phyloP scores from a whole-genome alignment of 2,329 filamentous ascomycete species.

The Claviceps pazoutovae region DNA sequence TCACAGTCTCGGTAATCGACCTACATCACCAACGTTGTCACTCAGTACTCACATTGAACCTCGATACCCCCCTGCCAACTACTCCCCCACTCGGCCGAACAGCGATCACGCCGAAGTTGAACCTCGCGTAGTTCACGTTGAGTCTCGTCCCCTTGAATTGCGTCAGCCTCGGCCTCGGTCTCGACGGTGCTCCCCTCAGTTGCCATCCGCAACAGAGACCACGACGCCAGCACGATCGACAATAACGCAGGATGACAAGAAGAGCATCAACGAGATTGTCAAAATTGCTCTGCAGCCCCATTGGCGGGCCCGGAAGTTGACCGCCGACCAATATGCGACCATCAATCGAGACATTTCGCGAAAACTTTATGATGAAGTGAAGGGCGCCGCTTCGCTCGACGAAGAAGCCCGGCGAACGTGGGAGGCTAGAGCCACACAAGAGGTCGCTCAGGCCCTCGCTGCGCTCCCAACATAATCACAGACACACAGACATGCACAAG shows the following conservation, averaged over 20 bases:
- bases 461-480: slow-evolving; percentile 33
- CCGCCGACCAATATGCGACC: slow-evolving; percentile 77
- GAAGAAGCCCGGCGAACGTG: slow-evolving; percentile 53
- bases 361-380: slow-evolving; percentile 64
- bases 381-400: slow-evolving; percentile 43
- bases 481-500: slow-evolving; percentile 11
- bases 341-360: slow-evolving; percentile 87
- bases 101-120: slow-evolving; percentile 35
- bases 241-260: slow-evolving; percentile 72
- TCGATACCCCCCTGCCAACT: slow-evolving; percentile 60
- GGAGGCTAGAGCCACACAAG: slow-evolving; percentile 62
- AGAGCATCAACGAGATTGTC: slow-evolving; percentile 80
- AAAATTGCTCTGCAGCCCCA: slow-evolving; percentile 68
- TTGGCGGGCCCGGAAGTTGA: slow-evolving; percentile 66
- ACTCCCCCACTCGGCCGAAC: slow-evolving; percentile 43
- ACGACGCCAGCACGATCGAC: slow-evolving; percentile 50
- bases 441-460: slow-evolving; percentile 64
- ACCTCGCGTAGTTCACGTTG: slow-evolving; percentile 13
- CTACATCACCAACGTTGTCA: slow-evolving; percentile 50
- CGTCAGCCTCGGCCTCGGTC: slow-evolving; percentile 35
- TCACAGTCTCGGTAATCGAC: slow-evolving; percentile 35
- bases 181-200: slow-evolving; percentile 23
- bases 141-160: slow-evolving; percentile 29
- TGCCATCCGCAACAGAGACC: slow-evolving; percentile 39
- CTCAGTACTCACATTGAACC: slow-evolving; percentile 61